A percentile compares a stretch with the other conserved stretches of the same genome.
These are phyloP conservation scores for Elaeis guineensis DNA, from an alignment of 176 grass and related monocot species.

Conservation along the genomic window DNA sequence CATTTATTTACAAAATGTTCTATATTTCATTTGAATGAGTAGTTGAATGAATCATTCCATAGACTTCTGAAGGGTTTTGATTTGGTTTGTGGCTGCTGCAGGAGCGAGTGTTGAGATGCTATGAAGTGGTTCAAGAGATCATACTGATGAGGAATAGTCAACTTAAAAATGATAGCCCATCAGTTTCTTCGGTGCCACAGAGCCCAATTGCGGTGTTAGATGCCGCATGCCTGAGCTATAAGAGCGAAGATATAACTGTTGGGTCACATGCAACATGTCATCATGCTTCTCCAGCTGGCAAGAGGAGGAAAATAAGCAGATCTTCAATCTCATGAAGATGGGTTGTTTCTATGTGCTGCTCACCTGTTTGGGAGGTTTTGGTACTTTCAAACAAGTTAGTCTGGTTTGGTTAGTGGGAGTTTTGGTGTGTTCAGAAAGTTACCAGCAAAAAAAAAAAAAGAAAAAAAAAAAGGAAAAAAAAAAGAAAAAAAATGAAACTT, in stretches of 20 bases:
- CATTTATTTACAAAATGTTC: no score
- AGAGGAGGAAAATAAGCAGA: constrained; percentile 63
- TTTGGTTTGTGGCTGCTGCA: constrained; percentile 22
- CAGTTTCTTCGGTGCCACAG: constrained; percentile 30
- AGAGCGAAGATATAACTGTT: constrained; percentile 32
- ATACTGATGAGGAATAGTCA: constrained; percentile 29
- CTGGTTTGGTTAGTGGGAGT: constrained; percentile 34
- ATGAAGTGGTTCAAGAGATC: constrained; percentile 41
- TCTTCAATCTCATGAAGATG: constrained; percentile 8
- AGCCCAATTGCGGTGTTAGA: constrained; percentile 79
- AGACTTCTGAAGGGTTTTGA: constrained; percentile 4
- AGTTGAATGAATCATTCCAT: no score
- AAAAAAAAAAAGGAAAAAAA: constrained; percentile 25
- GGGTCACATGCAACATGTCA: constrained; percentile 39
- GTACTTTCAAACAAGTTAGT: constrained; percentile 6
- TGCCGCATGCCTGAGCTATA: constrained; percentile 75
- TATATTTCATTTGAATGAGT: no score
- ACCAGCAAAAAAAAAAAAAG: constrained; percentile 11
- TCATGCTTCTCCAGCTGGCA: constrained; percentile 41
- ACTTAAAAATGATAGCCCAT: constrained; percentile 21
- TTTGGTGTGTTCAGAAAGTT: constrained; percentile 2
- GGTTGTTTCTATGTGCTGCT: no score
- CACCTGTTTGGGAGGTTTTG: background rate
- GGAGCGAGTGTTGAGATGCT: constrained; percentile 52
- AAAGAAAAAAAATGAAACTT: constrained; percentile 12